Percentiles rank a stretch among this genome's conserved stretches.
Conservation (phyloP, 257 asterid species). For the Solanum pinnatisectum region DNA sequence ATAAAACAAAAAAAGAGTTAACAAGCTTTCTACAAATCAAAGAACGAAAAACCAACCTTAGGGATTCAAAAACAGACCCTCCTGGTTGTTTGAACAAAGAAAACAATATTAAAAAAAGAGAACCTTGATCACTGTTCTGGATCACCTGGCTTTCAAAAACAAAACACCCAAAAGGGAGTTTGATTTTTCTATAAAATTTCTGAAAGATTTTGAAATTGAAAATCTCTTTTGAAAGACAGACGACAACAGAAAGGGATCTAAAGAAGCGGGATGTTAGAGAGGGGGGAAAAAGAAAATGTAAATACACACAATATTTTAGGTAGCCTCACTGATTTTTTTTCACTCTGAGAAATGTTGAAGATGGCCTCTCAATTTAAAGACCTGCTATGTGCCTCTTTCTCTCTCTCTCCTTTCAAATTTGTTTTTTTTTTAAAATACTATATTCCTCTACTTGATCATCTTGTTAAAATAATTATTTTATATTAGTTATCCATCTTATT, state of each 20-base stretch:
- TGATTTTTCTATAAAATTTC: neutral
- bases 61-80: constrained; percentile 62
- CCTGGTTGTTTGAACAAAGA: constrained; percentile 14
- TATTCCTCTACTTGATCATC: no score
- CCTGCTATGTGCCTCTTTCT: neutral
- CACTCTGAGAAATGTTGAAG: constrained; percentile 30
- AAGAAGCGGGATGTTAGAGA: constrained; percentile 65
- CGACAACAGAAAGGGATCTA: constrained; percentile 84
- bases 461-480: no score
- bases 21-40: neutral
- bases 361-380: constrained; percentile 31
- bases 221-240: constrained; percentile 59
- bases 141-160: constrained; percentile 80
- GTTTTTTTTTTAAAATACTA: neutral
- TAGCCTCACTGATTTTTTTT: constrained; percentile 44
- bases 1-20: neutral
- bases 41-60: constrained; percentile 12
- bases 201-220: constrained; percentile 2
- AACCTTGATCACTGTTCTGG: constrained; percentile 67
- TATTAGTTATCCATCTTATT: accelerated
- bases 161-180: constrained; percentile 18
- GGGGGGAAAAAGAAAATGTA: constrained; percentile 25
- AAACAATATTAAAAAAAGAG: neutral
- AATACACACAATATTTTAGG: constrained; percentile 6
- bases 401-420: constrained; percentile 6